Base-by-base conservation (phyloP, 768 basidiomycete species). In the Xanthoconium stramineum region DNA sequence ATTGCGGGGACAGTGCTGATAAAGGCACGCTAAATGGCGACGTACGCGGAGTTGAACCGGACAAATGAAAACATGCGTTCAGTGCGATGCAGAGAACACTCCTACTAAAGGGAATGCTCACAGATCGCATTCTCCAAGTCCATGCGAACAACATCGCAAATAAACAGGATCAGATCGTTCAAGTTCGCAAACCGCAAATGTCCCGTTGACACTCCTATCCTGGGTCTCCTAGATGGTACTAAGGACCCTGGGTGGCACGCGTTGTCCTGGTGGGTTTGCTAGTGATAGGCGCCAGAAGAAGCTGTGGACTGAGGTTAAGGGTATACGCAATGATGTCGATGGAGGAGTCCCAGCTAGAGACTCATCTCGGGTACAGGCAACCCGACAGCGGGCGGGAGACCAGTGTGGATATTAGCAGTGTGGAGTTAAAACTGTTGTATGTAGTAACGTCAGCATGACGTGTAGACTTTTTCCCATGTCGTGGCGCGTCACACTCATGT, bases 181-280 rank as follows among this genome's bases (percentile, higher is more conserved):
- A 28, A 24, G 24, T 24, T 24, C 24, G 24, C 24, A 45, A 40
- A 43, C 30, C 36, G 46, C 49, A 32, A 46, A 53, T 47, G 53
- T 45, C 11, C 8, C 19, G n/a, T 11, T 11, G 36, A 9, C 9
- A 37, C 13, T 30, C 17, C 30, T 20, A 20, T 8, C 37, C 36
- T 44, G 50, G 33, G 46, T 33, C 5, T 46, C 38, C 13, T 28
- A 29, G 17, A 29, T 24, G 28, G 8, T n/a, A 17, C 24, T 50
- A 29, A 50, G 35, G 42, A 57, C 65, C 65, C 60, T 66, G 56
- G 36, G 37, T 24, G 17, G 29, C 62, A 59, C 50, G 65, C 33
- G 50, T 55, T 35, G 19, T 50, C 45, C 65, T 33, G 40, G 51
- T 29, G 49, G 14, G 4, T 15, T 20, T 47, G 38, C 33, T 24